Conservation (phyloP, 2,329 filamentous ascomycete species). For the Scortechinia acanthostroma region DNA sequence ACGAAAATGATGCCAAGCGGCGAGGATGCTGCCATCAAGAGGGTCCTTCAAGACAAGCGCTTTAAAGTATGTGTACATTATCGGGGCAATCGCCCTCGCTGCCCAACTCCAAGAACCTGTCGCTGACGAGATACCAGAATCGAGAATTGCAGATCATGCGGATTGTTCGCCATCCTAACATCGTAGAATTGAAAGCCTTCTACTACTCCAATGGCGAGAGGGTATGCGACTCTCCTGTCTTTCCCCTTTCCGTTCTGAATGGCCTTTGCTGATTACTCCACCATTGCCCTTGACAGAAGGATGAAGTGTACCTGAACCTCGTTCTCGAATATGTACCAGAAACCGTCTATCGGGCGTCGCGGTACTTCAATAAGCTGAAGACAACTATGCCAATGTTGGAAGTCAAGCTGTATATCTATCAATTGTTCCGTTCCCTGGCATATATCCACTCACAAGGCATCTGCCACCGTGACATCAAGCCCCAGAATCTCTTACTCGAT, state of each 20-base stretch:
- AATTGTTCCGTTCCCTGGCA: constrained; percentile 93
- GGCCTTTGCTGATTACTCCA: constrained; percentile 8
- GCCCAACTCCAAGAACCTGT: constrained; percentile 4
- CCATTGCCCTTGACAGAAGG: constrained; percentile 61
- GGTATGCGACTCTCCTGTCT: constrained; percentile 46
- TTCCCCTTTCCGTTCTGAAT: neutral
- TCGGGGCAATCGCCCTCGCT: neutral
- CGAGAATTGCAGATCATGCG: constrained; percentile 99
- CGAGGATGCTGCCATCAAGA: constrained; percentile 97
- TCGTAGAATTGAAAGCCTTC: constrained; percentile 97
- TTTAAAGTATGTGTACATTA: constrained; percentile 71
- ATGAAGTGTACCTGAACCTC: constrained; percentile 96
- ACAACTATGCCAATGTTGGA: constrained; percentile 98
- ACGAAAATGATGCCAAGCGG: constrained; percentile 96
- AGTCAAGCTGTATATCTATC: constrained; percentile 98
- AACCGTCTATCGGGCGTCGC: constrained; percentile 93
- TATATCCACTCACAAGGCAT: constrained; percentile 99
- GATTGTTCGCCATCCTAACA: constrained; percentile 97
- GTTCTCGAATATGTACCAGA: constrained; percentile 97
- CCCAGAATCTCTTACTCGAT: constrained; percentile 91
- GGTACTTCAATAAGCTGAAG: constrained; percentile 99
- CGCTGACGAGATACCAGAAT: constrained; percentile 52
- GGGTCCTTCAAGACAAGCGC: constrained; percentile 95
- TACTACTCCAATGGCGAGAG: constrained; percentile 99
- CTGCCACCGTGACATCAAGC: constrained; percentile 98